Conservation (phyloP, 2,329 filamentous ascomycete genomes). For the Ophiostoma sp. region DNA sequence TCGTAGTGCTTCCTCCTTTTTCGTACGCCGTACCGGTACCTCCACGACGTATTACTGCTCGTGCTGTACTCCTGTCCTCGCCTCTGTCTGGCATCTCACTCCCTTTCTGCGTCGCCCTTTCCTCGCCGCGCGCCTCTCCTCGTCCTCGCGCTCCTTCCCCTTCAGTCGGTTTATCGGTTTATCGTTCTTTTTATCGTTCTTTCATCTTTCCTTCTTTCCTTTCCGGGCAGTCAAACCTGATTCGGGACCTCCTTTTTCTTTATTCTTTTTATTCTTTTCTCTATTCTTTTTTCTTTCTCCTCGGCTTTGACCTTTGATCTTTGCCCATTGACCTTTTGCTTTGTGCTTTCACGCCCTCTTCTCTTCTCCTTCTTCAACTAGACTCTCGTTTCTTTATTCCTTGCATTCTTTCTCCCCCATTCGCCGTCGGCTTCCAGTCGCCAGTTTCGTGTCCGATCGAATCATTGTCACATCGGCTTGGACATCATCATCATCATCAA, state of each 20-base stretch:
- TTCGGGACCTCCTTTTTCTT: not conserved
- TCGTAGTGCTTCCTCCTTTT: not conserved
- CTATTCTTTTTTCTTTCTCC: not conserved
- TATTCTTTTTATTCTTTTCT: slow-evolving; percentile 1
- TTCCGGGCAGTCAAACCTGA: not conserved
- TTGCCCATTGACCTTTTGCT: not conserved
- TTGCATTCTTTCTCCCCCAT: not conserved
- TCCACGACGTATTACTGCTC: not conserved
- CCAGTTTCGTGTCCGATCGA: not conserved
- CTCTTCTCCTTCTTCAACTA: not conserved
- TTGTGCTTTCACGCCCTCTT: not conserved
- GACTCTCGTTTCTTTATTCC: not conserved
- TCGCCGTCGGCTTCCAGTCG: not conserved
- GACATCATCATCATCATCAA: not conserved
- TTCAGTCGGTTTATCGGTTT: slow-evolving; percentile 4
- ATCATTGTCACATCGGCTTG: not conserved
- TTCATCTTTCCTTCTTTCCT: not conserved
- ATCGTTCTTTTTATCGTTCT: not conserved
- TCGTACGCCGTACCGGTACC: not conserved
- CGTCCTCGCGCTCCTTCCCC: not conserved
- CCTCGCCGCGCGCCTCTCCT: not conserved
- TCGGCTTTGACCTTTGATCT: not conserved
- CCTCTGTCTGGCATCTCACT: not conserved
- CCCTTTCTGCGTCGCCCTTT: slow-evolving; percentile 3
- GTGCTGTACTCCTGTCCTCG: not conserved